phyloP scores from a whole-genome alignment of 1,284 basidiomycete species.

The Volvariella volvacea region DNA sequence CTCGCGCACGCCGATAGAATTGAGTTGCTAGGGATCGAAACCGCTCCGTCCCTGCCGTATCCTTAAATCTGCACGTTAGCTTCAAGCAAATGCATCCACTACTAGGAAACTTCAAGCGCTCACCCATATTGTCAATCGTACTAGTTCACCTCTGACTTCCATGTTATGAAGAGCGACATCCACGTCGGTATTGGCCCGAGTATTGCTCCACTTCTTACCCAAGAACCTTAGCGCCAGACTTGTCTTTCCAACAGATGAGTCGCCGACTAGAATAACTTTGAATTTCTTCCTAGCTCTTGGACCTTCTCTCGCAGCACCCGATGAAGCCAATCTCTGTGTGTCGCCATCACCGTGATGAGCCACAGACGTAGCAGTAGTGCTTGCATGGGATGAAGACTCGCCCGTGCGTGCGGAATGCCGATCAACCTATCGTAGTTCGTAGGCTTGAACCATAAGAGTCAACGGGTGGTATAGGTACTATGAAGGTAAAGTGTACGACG shows the following conservation, averaged over 20 bases:
- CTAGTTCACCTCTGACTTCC: conserved; percentile 72
- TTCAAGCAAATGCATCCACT: background rate
- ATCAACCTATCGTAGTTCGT: too few relatives aligned
- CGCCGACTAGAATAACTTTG: conserved; percentile 75
- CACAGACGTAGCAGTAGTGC: too few relatives aligned
- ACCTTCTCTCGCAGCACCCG: too few relatives aligned
- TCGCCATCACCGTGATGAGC: too few relatives aligned
- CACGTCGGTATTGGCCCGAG: conserved; percentile 89
- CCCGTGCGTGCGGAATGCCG: too few relatives aligned
- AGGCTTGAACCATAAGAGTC: too few relatives aligned
- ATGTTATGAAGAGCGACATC: conserved; percentile 76
- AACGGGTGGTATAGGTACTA: too few relatives aligned
- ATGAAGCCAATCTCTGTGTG: too few relatives aligned
- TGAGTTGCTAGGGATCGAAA: conserved; percentile 89
- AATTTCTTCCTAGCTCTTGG: conserved; percentile 58
- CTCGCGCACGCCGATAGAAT: conserved; percentile 92
- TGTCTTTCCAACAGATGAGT: conserved; percentile 92
- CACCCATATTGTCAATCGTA: conserved; percentile 82
- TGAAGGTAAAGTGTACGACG: too few relatives aligned
- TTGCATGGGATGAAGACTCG: too few relatives aligned
- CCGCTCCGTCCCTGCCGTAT: conserved; percentile 87
- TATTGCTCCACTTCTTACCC: conserved; percentile 94
- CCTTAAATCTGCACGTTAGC: conserved; percentile 36
- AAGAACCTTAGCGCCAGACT: conserved; percentile 91
- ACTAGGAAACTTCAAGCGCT: conserved; percentile 10